Base-by-base conservation (phyloP, 495 filamentous ascomycete genomes). In the Penicillium bovifimosum region DNA sequence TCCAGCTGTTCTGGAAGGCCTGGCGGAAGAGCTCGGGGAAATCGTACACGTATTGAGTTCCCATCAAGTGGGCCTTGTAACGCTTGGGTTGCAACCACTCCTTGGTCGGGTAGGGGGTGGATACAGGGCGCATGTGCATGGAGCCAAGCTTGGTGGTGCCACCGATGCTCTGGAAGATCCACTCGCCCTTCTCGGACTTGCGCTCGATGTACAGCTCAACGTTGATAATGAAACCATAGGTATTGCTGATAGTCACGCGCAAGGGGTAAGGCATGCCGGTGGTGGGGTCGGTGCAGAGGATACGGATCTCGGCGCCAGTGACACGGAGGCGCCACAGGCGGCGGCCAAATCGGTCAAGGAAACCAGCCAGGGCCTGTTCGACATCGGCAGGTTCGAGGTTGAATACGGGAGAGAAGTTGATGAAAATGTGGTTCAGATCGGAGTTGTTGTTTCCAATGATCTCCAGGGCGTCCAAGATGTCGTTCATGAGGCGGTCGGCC, bases 1-100 rank as follows among this genome's bases (percentile, higher is more conserved):
- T 75, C 93, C 93, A 98, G 77, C 82, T 88, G 76, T 96, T 96
- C 74, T 96, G 90, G 72, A 96, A 87, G 35, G 93, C 92, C 71
- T 97, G 93, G 64, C 93, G 81, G 87, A 98, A 98, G 29, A 98
- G 85, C 77, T 98, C 95, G 7, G 93, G 93, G 87, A 98, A 98
- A 76, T 98, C 93, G 68, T 98, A 98, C 52, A 96, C 95, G 59
- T 96, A 98, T 68, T 98, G 93, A 14, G 93, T 98, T 59, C 93
- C 93, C 91, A 97, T 96, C 48, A 98, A 67, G 70, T 98, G 93
- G 44, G 93, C 93, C 83, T 95, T 97, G 84, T 97, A 97, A 52
- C 93, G 82, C 83, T 97, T 98, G 54, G 93, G 93, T 75, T 98
- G 93, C 55, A 97, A 78, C 86, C 91, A 96, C 66, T 96, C 95